Evolutionary conservation across 2,329 filamentous ascomycete genomes (phyloP).

Genomic region (Monosporascus sp.): DNA sequence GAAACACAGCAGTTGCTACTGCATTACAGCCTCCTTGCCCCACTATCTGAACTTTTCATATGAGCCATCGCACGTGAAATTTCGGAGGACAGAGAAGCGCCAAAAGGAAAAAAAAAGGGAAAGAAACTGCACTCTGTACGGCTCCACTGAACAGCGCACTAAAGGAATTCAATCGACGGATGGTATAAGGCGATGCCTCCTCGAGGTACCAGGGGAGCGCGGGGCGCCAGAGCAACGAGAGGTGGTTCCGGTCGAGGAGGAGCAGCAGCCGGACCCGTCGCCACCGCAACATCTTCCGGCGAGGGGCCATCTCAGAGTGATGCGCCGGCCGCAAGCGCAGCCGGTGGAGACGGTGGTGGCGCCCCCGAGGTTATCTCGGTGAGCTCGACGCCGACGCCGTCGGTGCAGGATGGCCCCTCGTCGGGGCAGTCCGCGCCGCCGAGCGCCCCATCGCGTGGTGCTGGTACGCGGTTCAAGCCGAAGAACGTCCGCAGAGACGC

Average conservation of each 20-base stretch:
- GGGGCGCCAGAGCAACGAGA: conserved; percentile 3
- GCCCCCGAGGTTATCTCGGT: not conserved
- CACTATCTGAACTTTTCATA: conserved; percentile 1
- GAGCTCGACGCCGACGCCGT: not conserved
- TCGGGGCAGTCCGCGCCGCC: conserved; percentile 26
- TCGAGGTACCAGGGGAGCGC: conserved; percentile 8
- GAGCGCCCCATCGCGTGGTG: conserved; percentile 30
- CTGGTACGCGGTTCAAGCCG: conserved; percentile 38
- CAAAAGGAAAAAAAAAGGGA: not conserved
- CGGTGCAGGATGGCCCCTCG: not conserved
- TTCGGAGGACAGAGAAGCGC: not conserved
- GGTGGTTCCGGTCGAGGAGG: conserved; percentile 4
- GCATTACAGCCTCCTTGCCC: not conserved
- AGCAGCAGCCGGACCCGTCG: conserved; percentile 1
- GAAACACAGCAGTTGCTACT: too few species aligned
- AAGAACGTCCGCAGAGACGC: conserved; percentile 47
- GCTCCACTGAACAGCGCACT: not conserved
- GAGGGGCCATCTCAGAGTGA: not conserved
- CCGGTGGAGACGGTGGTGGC: not conserved
- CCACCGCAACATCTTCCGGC: conserved; percentile 1
- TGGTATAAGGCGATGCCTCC: conserved; percentile 4
- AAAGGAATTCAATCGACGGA: not conserved
- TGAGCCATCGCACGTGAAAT: not conserved
- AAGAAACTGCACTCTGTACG: not conserved
- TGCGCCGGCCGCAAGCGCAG: not conserved